phyloP scores from a whole-genome alignment of 148 eudicot genomes.

The Arctostaphylos glauca region DNA sequence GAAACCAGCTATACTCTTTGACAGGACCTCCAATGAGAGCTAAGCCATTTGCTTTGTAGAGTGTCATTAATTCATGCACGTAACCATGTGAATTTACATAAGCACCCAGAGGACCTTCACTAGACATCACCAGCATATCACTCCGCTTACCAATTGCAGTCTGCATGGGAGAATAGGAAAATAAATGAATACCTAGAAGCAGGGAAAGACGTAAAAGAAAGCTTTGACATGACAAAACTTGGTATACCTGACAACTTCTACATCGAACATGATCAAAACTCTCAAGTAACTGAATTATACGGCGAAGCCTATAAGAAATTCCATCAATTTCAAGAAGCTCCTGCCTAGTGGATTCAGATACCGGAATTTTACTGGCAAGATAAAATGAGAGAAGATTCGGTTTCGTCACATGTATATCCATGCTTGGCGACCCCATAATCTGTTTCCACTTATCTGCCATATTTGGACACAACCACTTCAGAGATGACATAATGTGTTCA shows the following conservation, averaged over 20 bases:
- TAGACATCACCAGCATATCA: constrained; percentile 91
- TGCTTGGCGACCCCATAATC: constrained; percentile 67
- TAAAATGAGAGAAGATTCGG: constrained; percentile 81
- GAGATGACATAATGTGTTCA: not conserved
- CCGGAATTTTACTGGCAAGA: constrained; percentile 87
- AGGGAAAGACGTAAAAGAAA: not conserved
- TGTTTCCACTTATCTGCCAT: constrained; percentile 91
- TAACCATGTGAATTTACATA: constrained; percentile 75
- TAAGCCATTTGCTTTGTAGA: constrained; percentile 61
- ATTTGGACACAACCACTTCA: constrained; percentile 2
- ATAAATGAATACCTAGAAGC: not conserved
- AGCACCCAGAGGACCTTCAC: constrained; percentile 93
- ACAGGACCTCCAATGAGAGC: constrained; percentile 62
- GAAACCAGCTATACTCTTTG: constrained; percentile 92
- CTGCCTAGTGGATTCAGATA: constrained; percentile 86
- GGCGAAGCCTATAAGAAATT: constrained; percentile 72
- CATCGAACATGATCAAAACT: constrained; percentile 74
- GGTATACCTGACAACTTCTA: constrained; percentile 74
- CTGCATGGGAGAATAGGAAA: constrained; percentile 29
- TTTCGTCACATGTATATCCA: constrained; percentile 64
- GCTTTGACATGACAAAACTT: not conserved
- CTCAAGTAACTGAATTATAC: constrained; percentile 90
- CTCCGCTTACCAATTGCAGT: constrained; percentile 63
- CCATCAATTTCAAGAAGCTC: constrained; percentile 96
- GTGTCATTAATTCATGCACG: constrained; percentile 88